A percentile compares a stretch with the other conserved stretches of the same genome.
phyloP scores from a whole-genome alignment of 331 rosid species.

The Rosa hybrid region DNA sequence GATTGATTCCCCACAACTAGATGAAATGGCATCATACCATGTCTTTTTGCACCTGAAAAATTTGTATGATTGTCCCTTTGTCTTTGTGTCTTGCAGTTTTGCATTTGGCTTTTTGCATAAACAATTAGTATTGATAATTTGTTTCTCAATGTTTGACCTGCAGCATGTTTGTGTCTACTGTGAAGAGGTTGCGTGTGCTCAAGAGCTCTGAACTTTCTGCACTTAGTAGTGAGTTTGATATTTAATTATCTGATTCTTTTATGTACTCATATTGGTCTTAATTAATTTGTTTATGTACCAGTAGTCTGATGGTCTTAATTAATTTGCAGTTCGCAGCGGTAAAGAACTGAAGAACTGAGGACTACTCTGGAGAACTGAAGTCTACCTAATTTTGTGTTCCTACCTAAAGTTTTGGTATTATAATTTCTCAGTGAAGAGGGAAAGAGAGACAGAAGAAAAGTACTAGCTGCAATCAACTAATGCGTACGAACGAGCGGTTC shows the following conservation, averaged over 20 bases:
- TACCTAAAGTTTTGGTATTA: conserved; percentile 32
- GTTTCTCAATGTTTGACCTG: conserved; percentile 22
- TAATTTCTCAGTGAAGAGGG: conserved; percentile 24
- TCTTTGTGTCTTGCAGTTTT: background rate
- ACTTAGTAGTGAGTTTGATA: conserved; percentile 62
- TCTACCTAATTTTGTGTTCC: conserved; percentile 10
- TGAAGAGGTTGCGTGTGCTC: conserved; percentile 94
- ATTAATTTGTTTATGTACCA: background rate
- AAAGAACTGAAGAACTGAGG: conserved; percentile 39
- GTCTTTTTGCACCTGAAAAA: conserved; percentile 1
- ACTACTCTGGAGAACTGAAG: conserved; percentile 22
- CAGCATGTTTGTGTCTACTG: conserved; percentile 94
- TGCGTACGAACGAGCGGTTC: conserved; percentile 33
- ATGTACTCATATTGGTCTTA: background rate
- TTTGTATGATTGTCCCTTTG: background rate
- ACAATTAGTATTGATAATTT: conserved; percentile 12
- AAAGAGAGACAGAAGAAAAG: conserved; percentile 6
- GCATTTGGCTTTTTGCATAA: conserved; percentile 17
- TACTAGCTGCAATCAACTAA: conserved; percentile 31
- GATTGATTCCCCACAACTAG: background rate
- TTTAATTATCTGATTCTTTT: background rate
- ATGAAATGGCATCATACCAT: background rate
- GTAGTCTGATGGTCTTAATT: background rate
- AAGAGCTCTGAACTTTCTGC: conserved; percentile 88
- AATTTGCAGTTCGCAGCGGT: conserved; percentile 33